Evolutionary conservation across 2,329 filamentous ascomycete genomes (phyloP), one percentile per base, ranked within the genome.

Genomic region (Talaromyces sp.): DNA sequence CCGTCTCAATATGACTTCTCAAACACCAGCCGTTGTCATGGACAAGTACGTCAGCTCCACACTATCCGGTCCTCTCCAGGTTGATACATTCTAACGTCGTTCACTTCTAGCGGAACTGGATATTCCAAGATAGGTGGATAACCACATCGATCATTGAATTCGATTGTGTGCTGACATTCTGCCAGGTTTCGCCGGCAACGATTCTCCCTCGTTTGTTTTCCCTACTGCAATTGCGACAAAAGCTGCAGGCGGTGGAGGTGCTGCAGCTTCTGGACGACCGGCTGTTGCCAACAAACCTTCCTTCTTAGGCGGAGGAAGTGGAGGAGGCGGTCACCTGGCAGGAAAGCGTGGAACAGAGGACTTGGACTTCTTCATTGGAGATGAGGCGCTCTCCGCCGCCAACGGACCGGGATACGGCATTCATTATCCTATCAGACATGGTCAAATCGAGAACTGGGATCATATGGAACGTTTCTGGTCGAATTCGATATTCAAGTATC

Each of bases 1-100:
- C 13, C 59, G 61, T 45, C 43, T 67, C 74, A 77, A 74, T 68
- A 99, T 99, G 95, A 94, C 95, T 78, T 90, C 91, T 83, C 94
- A 98, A 88, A 98, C 95, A 78, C 95, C 95, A 75, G 95, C 95
- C 91, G 95, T 99, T 97, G 95, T 99, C 92, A 99, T 99, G 94
- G 95, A 99, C 95, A 99, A 99, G 95, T 97, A 90, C 82, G 92
- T 86, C 70, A 67, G 67, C 67, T 70, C 67, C 68, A 35, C 39
- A 67, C 48, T 70, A 68, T 67, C 70, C 65, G 47, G 47, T 43
- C 39, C 22, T 19, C 14, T 52, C 27, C 10, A 59, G 19, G 68
- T 61, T 62, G 37, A 72, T 81, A 82, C 75, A 84, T 76, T 70
- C 70, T 66, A 67, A 71, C 68, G 7, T 37, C 31, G 24, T 45